A percentile compares a stretch with the other conserved stretches of the same genome.
Evolutionary conservation across 2,329 filamentous ascomycete genomes (phyloP).

Genomic region (Sporothrix dimorphospora): DNA sequence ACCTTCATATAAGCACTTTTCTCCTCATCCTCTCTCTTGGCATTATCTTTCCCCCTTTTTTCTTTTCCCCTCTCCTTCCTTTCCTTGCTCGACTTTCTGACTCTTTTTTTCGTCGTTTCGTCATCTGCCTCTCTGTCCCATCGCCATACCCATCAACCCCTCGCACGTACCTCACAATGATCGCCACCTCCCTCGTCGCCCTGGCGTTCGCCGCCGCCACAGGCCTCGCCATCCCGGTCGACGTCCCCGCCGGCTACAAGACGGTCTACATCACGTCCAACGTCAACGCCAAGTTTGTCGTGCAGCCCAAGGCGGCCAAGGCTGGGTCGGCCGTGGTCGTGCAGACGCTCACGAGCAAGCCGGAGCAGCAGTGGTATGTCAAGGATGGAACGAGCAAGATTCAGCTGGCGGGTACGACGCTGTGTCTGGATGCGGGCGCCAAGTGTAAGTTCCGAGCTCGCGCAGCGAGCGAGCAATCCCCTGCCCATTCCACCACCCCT

Average conservation of each 20-base stretch:
- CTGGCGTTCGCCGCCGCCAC: slow-evolving; percentile 39
- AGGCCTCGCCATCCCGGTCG: slow-evolving; percentile 41
- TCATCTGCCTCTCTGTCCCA: background rate
- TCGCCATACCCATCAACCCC: background rate
- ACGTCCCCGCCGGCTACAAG: slow-evolving; percentile 45
- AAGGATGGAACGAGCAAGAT: slow-evolving; percentile 42
- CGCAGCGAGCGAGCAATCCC: background rate
- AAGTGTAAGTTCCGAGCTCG: slow-evolving; percentile 35
- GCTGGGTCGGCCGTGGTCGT: slow-evolving; percentile 44
- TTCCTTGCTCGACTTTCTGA: background rate
- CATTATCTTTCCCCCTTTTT: background rate
- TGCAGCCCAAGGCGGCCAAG: slow-evolving; percentile 43
- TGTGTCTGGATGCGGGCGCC: slow-evolving; percentile 48
- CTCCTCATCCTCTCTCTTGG: background rate
- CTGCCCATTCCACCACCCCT: background rate
- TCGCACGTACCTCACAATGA: slow-evolving; percentile 7
- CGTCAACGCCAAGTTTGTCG: slow-evolving; percentile 47
- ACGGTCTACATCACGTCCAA: slow-evolving; percentile 47
- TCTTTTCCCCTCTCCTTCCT: background rate
- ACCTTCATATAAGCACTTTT: background rate
- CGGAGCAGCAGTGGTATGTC: slow-evolving; percentile 49
- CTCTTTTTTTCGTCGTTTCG: background rate
- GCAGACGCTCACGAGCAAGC: slow-evolving; percentile 41
- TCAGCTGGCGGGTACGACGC: slow-evolving; percentile 44
- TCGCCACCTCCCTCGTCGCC: slow-evolving; percentile 36